Percentiles rank a stretch among this genome's conserved stretches.
Conservation (phyloP, 2,329 filamentous ascomycete genomes). For the Botrytis paeoniae region DNA sequence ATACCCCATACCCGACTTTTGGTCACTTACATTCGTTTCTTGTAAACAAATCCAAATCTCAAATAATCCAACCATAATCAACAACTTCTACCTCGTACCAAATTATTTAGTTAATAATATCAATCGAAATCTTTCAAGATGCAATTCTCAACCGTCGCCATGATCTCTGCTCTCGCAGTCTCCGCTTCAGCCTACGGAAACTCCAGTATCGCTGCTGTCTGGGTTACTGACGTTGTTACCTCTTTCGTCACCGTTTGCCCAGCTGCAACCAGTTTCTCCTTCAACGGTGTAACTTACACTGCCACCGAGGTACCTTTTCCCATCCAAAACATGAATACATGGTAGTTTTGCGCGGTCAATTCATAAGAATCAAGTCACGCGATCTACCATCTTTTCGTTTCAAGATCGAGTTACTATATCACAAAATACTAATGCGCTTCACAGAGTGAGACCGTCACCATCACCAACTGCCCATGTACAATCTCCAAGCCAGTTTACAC, state of each 20-base stretch:
- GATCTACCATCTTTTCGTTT: background rate
- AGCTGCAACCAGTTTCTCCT: conserved; percentile 46
- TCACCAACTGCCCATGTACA: conserved; percentile 37
- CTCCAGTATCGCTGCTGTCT: conserved; percentile 42
- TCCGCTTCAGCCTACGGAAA: conserved; percentile 32
- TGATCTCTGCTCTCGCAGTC: conserved; percentile 37
- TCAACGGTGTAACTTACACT: conserved; percentile 48
- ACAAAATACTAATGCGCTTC: conserved; percentile 1
- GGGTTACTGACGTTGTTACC: conserved; percentile 46
- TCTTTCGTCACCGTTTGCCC: conserved; percentile 53
- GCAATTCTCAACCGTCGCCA: conserved; percentile 39
- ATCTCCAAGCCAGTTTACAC: conserved; percentile 34
- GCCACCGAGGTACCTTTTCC: conserved; percentile 45
- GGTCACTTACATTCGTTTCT: conserved; percentile 18
- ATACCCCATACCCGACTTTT: background rate
- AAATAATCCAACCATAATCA: conserved; percentile 22
- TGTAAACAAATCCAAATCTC: conserved; percentile 10
- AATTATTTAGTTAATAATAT: conserved; percentile 29
- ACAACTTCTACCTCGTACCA: conserved; percentile 19
- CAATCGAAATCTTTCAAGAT: conserved; percentile 38
- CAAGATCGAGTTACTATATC: background rate
- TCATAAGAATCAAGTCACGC: background rate
- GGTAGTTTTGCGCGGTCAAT: background rate
- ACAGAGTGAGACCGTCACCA: conserved; percentile 34
- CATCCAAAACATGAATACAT: background rate